Conservation (phyloP, 1,284 basidiomycete species). For the Thelephora terrestris region DNA sequence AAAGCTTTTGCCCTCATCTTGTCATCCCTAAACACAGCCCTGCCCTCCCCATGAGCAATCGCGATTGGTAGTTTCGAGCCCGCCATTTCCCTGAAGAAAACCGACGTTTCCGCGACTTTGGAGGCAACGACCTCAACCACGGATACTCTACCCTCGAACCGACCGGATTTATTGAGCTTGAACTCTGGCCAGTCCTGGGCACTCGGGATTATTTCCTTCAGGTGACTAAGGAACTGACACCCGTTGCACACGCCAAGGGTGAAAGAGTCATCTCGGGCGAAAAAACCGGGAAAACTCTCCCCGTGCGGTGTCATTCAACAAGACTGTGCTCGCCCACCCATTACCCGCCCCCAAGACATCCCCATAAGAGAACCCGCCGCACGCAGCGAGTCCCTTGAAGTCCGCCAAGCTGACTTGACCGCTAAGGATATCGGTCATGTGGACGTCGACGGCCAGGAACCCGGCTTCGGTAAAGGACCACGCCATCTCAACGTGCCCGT, state of each 20-base stretch:
- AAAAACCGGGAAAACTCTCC: slow-evolving; percentile 77
- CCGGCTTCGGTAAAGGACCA: slow-evolving; percentile 93
- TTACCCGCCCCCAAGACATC: slow-evolving; percentile 97
- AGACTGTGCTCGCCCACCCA: slow-evolving; percentile 94
- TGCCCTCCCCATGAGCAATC: slow-evolving; percentile 94
- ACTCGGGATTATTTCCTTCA: slow-evolving; percentile 84
- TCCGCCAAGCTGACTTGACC: slow-evolving; percentile 52
- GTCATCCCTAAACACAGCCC: slow-evolving; percentile 55
- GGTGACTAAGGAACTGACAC: slow-evolving; percentile 91
- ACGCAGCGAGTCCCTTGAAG: slow-evolving; percentile 89
- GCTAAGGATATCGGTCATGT: slow-evolving; percentile 94
- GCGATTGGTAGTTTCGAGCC: slow-evolving; percentile 86
- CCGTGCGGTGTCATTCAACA: slow-evolving; percentile 70
- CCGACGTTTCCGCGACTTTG: slow-evolving; percentile 46
- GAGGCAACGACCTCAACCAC: slow-evolving; percentile 70
- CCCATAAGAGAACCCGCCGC: slow-evolving; percentile 98
- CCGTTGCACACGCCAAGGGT: slow-evolving; percentile 96
- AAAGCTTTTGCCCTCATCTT: slow-evolving; percentile 31
- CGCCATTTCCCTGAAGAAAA: slow-evolving; percentile 85
- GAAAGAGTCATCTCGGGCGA: slow-evolving; percentile 74
- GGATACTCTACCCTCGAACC: slow-evolving; percentile 85
- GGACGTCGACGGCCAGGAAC: slow-evolving; percentile 91
- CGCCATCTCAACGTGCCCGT: slow-evolving; percentile 98
- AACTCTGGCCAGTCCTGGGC: slow-evolving; percentile 83
- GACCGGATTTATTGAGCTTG: slow-evolving; percentile 81